Evolutionary conservation across 1,139 yeast species (phyloP), one percentile per base, ranked within the genome.

Genomic region (Scheffersomyces cryptocercus): DNA sequence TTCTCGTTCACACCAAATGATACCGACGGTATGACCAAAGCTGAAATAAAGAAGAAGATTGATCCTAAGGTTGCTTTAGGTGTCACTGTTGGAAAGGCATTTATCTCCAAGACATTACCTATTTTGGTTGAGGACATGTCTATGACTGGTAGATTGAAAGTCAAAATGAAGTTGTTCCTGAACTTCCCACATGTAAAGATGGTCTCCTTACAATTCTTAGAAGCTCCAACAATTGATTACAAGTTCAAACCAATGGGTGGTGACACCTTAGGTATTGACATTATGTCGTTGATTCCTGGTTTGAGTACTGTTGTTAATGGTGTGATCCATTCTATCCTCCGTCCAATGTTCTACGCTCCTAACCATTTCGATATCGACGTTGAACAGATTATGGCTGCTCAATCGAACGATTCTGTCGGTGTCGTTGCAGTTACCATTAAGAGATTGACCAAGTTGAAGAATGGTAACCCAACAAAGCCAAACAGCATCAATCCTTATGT

Each of bases 221-320:
- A 86, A 61, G 85, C 91, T 24, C 93, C 95, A 35, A 72, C 76
- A 16, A 84, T 86, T 58, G 91, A 84, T 59, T 86, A 85, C 61
- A 84, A 83, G 15, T 77, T 87, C 67, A 86, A 86, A 59, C 95
- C 95, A n/a, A 85, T 86, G 43, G 93, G 93, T 62, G 95, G 95
- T 67, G 91, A 86, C 59, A 83, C 90, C 13, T 75, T 86, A 48
- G 95, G 95, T 50, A 61, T 87, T 43, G 95, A 87, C 68, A 79
- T 87, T 50, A 87, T 87, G 95, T 82, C 91, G 1, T 75, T 85
- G 53, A 77, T 87, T 51, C 95, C 95, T 4, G 93, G 93, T 48
- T 78, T 87, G 58, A 77, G 88, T 30, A 71, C 82, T n/a, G 82
- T 85, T 57, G 90, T 87, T 43, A 85, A 83, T 50, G 75, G 79